Percentiles rank a stretch among this genome's conserved stretches.
Conservation (phyloP, 2,329 filamentous ascomycete species). For the Nigrograna mackinnonii region DNA sequence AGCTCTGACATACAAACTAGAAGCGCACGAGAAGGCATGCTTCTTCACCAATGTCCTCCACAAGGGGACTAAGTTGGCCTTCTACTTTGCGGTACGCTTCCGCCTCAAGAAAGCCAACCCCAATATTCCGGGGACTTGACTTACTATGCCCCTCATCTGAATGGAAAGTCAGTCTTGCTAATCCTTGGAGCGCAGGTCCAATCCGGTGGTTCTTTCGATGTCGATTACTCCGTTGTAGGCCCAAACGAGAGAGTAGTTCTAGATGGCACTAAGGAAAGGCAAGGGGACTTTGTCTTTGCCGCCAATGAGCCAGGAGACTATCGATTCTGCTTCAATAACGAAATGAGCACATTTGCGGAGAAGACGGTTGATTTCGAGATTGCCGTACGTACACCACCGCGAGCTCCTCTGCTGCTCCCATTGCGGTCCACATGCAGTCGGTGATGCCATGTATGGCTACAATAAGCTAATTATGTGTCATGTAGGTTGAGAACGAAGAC, state of each 20-base stretch:
- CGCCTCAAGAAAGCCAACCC: neutral
- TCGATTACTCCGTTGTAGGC: conserved; percentile 87
- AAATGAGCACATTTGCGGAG: conserved; percentile 97
- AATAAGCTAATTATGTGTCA: neutral
- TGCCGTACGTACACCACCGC: conserved; percentile 62
- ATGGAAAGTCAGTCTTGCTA: too few relatives aligned
- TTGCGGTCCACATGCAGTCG: too few relatives aligned
- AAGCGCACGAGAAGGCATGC: conserved; percentile 91
- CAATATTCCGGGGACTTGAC: too few relatives aligned
- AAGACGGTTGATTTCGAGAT: conserved; percentile 99
- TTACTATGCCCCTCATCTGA: too few relatives aligned
- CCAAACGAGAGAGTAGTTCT: conserved; percentile 81
- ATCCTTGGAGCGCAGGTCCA: conserved; percentile 64
- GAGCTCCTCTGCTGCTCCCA: too few relatives aligned
- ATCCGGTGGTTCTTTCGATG: conserved; percentile 96
- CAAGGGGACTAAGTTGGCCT: conserved; percentile 85
- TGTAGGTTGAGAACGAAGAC: conserved; percentile 89
- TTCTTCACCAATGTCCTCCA: conserved; percentile 85
- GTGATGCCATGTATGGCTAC: too few relatives aligned
- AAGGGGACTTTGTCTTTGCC: conserved; percentile 98
- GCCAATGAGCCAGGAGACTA: conserved; percentile 88
- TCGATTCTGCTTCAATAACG: conserved; percentile 97
- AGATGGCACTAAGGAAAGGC: conserved; percentile 85
- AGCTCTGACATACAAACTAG: conserved; percentile 89
- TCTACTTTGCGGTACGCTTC: conserved; percentile 89